A percentile compares a stretch with the other conserved stretches of the same genome.
phyloP scores from a whole-genome alignment of 1,284 basidiomycete genomes.

The Inonotus obliquus region DNA sequence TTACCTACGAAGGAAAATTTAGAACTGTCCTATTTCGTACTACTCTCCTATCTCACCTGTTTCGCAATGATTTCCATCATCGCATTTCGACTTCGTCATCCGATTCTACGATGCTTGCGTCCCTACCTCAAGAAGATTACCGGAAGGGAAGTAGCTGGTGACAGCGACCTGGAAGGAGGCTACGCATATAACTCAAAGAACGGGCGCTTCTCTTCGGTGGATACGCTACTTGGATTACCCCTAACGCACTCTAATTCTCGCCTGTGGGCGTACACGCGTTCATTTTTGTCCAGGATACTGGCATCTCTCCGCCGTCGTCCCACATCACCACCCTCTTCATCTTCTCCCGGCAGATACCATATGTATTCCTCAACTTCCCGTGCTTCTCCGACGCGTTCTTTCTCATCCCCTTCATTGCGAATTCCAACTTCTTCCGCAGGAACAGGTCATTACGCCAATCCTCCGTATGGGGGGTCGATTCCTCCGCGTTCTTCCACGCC shows the following conservation, averaged over 20 bases:
- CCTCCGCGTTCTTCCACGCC: conserved; percentile 22
- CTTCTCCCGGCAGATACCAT: conserved; percentile 13
- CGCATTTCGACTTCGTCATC: conserved; percentile 51
- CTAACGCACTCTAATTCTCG: conserved; percentile 32
- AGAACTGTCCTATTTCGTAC: conserved; percentile 62
- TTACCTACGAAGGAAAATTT: conserved; percentile 53
- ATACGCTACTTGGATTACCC: conserved; percentile 5
- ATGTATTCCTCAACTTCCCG: conserved; percentile 14
- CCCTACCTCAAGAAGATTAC: conserved; percentile 37
- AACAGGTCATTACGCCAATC: not conserved
- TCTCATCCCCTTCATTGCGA: conserved; percentile 15
- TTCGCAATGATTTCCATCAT: conserved; percentile 39
- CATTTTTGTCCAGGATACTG: conserved; percentile 11
- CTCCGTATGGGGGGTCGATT: conserved; percentile 6
- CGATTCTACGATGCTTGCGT: conserved; percentile 43
- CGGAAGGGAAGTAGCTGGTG: conserved; percentile 35
- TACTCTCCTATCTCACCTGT: conserved; percentile 48
- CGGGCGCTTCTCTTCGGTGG: conserved; percentile 6
- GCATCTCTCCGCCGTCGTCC: conserved; percentile 10
- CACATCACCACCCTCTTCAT: conserved; percentile 5
- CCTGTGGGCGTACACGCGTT: conserved; percentile 24
- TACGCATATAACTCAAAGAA: conserved; percentile 16
- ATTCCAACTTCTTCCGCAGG: conserved; percentile 11
- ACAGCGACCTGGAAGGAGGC: conserved; percentile 59
- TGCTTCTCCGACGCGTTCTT: conserved; percentile 18